Conservation (phyloP, 2,329 filamentous ascomycete species). For the Apiospora saccharicola region DNA sequence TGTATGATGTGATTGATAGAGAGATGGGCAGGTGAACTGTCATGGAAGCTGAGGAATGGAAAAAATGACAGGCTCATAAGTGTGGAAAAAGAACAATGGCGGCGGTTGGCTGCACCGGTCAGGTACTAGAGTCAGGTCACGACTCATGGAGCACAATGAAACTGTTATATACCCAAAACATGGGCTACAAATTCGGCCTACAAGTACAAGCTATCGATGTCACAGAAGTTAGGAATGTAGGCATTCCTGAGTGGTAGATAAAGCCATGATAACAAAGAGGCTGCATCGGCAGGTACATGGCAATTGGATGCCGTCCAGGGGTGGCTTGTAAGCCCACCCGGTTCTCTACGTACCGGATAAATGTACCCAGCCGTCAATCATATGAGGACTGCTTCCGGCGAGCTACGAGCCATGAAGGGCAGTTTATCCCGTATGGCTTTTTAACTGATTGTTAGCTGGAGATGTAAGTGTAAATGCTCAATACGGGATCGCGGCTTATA, state of each 20-base stretch:
- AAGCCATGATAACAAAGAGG: slow-evolving; percentile 5
- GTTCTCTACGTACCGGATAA: background rate
- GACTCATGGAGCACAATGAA: background rate
- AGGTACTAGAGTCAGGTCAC: slow-evolving; percentile 10
- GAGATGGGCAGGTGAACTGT: background rate
- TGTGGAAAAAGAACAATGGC: background rate
- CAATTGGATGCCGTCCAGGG: background rate
- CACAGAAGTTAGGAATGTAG: slow-evolving; percentile 13
- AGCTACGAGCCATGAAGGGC: background rate
- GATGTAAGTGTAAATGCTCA: background rate
- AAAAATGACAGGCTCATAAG: background rate
- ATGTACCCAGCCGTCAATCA: background rate
- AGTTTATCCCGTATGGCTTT: background rate
- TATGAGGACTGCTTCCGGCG: slow-evolving; percentile 9
- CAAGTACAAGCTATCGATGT: background rate
- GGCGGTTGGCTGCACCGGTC: background rate
- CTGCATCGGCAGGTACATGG: slow-evolving; percentile 1
- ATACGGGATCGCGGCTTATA: background rate
- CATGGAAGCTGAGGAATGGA: background rate
- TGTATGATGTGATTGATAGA: background rate
- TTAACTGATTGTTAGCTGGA: background rate
- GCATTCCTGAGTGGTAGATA: background rate
- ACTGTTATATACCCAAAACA: background rate
- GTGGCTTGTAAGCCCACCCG: background rate
- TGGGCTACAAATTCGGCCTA: background rate